phyloP scores from a whole-genome alignment of 75 land plant species.

The Ceratopteris richardii region DNA sequence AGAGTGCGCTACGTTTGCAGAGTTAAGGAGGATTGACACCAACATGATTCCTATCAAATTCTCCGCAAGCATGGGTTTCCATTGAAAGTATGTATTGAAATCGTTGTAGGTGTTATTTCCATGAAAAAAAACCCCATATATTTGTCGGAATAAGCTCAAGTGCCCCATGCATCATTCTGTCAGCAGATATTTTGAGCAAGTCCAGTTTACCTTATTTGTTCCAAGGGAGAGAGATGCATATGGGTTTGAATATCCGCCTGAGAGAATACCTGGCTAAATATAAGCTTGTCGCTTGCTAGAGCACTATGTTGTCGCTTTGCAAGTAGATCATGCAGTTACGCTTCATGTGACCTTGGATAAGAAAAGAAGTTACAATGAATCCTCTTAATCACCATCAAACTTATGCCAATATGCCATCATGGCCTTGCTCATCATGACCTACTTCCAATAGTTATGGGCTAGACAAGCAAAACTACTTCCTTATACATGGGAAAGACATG shows the following conservation, averaged over 20 bases:
- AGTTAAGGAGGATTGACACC: too few relatives aligned
- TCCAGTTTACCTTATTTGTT: constrained; percentile 99
- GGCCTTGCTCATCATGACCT: constrained; percentile 90
- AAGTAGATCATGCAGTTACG: constrained; percentile 79
- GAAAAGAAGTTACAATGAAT: constrained; percentile 75
- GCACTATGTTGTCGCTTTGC: constrained; percentile 66
- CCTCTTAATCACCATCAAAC: constrained; percentile 85
- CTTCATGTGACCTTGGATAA: constrained; percentile 47
- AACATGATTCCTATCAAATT: too few relatives aligned
- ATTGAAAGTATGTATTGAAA: too few relatives aligned
- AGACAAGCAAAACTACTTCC: constrained; percentile 87
- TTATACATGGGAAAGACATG: constrained; percentile 92
- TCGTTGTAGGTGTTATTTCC: too few relatives aligned
- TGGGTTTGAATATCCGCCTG: constrained; percentile 90
- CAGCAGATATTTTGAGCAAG: too few relatives aligned
- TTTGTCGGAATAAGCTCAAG: too few relatives aligned
- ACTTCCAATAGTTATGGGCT: constrained; percentile 95
- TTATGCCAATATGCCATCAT: constrained; percentile 94
- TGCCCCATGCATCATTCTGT: too few relatives aligned
- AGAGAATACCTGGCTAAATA: constrained; percentile 87
- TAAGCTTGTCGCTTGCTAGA: constrained; percentile 60
- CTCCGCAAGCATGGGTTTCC: too few relatives aligned
- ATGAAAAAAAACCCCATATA: too few relatives aligned
- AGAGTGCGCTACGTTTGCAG: too few relatives aligned
- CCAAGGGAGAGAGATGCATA: constrained; percentile 90